phyloP scores from a whole-genome alignment of 164 flowering plant species.

The Saururus chinensis region DNA sequence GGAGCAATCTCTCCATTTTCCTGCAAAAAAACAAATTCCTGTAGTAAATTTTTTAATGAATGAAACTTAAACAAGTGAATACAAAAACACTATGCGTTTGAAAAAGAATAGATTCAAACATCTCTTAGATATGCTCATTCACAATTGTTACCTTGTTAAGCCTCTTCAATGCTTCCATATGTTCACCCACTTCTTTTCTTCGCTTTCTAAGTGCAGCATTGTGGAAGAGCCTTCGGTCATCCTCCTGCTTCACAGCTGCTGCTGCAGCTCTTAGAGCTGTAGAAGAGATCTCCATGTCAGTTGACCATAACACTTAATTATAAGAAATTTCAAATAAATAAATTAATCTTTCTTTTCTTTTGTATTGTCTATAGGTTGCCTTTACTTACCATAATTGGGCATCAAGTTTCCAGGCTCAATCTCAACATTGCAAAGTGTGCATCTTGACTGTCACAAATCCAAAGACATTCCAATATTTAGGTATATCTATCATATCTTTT shows the following conservation, averaged over 20 bases:
- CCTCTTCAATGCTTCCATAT: constrained; percentile 39
- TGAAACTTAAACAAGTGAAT: background rate
- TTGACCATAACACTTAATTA: background rate
- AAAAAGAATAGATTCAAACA: background rate
- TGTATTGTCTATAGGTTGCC: background rate
- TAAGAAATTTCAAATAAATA: background rate
- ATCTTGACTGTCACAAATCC: constrained; percentile 54
- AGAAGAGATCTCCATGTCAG: constrained; percentile 11
- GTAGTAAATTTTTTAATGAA: too few relatives aligned
- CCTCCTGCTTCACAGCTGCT: constrained; percentile 79
- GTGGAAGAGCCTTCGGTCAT: constrained; percentile 77
- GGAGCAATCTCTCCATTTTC: constrained; percentile 61
- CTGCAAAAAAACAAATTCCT: constrained; percentile 19
- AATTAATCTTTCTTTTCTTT: background rate
- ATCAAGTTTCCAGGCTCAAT: constrained; percentile 56
- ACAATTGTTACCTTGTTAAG: constrained; percentile 39
- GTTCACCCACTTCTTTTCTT: constrained; percentile 70
- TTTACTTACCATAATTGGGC: constrained; percentile 66
- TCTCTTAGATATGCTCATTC: background rate
- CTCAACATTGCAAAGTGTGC: constrained; percentile 68
- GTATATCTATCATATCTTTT: background rate
- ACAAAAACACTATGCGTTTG: background rate
- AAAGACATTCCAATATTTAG: background rate
- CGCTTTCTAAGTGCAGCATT: constrained; percentile 79
- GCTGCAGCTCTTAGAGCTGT: constrained; percentile 96